A percentile compares a stretch with the other conserved stretches of the same genome.
These are phyloP conservation scores for Hansfordia pulvinata DNA, from an alignment of 2,329 filamentous ascomycete genomes.

Conservation along the genomic window DNA sequence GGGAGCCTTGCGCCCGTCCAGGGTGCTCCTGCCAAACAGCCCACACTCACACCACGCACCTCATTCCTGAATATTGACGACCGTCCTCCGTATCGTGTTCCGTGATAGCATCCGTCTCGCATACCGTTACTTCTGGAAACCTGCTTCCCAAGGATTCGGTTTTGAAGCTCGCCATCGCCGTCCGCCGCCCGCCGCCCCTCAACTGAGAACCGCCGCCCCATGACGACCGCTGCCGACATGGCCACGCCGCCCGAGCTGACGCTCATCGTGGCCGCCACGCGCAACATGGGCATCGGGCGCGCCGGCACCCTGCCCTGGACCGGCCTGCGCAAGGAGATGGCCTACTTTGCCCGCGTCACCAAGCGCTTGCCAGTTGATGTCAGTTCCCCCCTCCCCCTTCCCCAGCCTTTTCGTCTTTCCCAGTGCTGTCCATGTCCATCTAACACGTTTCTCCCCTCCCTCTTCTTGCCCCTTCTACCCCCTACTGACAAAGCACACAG, in stretches of 20 bases:
- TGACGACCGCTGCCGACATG: constrained; percentile 3
- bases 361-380: constrained; percentile 42
- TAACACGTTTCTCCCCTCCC: not conserved
- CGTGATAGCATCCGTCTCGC: no score
- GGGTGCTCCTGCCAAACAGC: no score
- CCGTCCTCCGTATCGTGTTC: no score
- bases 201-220: no score
- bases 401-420: not conserved
- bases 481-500: constrained; percentile 10
- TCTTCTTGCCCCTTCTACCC: not conserved
- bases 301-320: constrained; percentile 78
- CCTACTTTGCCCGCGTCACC: constrained; percentile 85
- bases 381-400: constrained; percentile 3
- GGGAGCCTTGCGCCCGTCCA: no score
- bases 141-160: no score
- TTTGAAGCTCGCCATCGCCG: no score
- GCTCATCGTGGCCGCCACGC: constrained; percentile 90
- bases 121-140: no score
- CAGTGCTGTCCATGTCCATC: not conserved
- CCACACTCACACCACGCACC: no score
- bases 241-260: constrained; percentile 47
- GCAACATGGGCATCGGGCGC: constrained; percentile 76
- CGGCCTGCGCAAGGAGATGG: constrained; percentile 80
- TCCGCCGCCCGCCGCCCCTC: no score
- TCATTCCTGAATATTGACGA: no score